Base-by-base conservation (phyloP, 129 eudicot genomes). In the Chrysanthemum seticuspe region DNA sequence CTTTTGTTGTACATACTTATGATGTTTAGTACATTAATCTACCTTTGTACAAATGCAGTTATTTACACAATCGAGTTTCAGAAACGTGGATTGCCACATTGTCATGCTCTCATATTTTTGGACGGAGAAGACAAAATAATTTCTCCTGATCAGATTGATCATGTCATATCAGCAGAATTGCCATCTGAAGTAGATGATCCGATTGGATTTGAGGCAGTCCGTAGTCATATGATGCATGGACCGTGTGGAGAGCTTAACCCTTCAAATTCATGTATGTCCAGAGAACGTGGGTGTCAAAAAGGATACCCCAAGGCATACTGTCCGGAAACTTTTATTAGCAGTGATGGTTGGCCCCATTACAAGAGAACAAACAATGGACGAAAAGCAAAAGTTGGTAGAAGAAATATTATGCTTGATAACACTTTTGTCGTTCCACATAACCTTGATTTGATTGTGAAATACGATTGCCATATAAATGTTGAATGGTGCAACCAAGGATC, bases 161-260 rank as follows among this genome's bases (percentile, higher is more conserved):
- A 10, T 9, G 10, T 45, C 12, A 19, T 66, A 44, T 45, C 34
- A 0, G 36, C 56, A 1, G 36, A 66, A 16, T 11, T 66, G 2
- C 71, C 56, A 0, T 66, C 55, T 8, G 34, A 66, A 19, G 9
- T 10, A 8, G 27, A 16, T 47, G 55, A 45, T 3, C 71, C 3
- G 0, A 2, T 10, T 40, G 54, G 27, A 14, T 18, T 8, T 65
- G 53, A 6, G 1, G 54, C 9, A 19, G 56, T 66, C 10, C 36
- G 71, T 44, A 19, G 4, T 2, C 71, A 66, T 48, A 44, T 66
- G 71, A 45, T 16, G 8, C 71, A 66, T 47, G 56, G 71, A 0
- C 71, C 55, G 1, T 66, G 36, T 3, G 16, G 71, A 1, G 1
- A 9, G 13, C 15, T 47, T 7, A 66, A 66, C 21, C 71, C 9